Percentiles rank a stretch among this genome's conserved stretches.
These are phyloP conservation scores for Drechslerella dactyloides DNA, from an alignment of 2,329 filamentous ascomycete species.

Conservation along the genomic window DNA sequence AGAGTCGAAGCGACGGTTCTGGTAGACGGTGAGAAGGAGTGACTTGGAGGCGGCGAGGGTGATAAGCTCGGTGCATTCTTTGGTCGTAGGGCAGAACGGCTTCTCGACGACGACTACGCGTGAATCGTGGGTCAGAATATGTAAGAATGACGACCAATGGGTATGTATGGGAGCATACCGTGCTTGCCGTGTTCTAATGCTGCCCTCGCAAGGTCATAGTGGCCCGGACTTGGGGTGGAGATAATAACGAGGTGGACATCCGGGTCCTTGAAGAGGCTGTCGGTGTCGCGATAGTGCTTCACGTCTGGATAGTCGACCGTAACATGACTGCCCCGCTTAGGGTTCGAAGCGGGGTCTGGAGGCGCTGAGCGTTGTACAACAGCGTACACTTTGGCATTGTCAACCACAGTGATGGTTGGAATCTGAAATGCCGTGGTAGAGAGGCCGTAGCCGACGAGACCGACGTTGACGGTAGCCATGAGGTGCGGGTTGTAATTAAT, in stretches of 20 bases:
- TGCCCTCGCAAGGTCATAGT: constrained; percentile 56
- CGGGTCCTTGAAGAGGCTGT: constrained; percentile 57
- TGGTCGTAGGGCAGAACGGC: constrained; percentile 57
- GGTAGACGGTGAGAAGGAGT: constrained; percentile 58
- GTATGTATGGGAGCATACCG: constrained; percentile 55
- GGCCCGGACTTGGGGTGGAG: constrained; percentile 56
- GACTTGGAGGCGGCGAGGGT: constrained; percentile 55
- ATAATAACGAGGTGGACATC: constrained; percentile 58
- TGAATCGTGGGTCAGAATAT: constrained; percentile 1
- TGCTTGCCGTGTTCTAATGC: constrained; percentile 57
- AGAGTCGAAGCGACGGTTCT: constrained; percentile 58
- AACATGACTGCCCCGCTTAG: constrained; percentile 58
- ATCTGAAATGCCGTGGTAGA: constrained; percentile 63
- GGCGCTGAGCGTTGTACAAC: constrained; percentile 60
- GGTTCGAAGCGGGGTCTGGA: constrained; percentile 12
- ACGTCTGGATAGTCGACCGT: constrained; percentile 61
- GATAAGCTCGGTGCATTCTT: constrained; percentile 57
- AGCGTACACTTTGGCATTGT: constrained; percentile 61
- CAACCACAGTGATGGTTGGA: constrained; percentile 62
- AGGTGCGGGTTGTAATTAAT: constrained; percentile 11
- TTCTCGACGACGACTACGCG: constrained; percentile 58
- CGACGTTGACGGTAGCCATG: constrained; percentile 59
- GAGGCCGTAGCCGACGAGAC: constrained; percentile 63
- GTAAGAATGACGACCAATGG: not conserved
- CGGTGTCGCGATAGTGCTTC: constrained; percentile 56